phyloP scores from a whole-genome alignment of 2,329 filamentous ascomycete genomes.

The Botrytis byssoidea region DNA sequence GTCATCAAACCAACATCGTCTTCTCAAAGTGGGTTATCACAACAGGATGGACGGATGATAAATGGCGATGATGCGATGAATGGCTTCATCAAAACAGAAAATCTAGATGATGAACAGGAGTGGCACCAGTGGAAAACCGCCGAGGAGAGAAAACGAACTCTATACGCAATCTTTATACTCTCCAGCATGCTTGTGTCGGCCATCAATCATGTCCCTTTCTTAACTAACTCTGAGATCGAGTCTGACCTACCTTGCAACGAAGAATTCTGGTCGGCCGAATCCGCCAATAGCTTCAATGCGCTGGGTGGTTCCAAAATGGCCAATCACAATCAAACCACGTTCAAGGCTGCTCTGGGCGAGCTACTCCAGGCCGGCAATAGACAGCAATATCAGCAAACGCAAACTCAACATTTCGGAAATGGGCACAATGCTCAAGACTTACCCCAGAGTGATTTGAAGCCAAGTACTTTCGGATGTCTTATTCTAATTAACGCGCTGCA shows the following conservation, averaged over 20 bases:
- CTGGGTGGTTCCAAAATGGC: slow-evolving; percentile 70
- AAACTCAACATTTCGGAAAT: slow-evolving; percentile 47
- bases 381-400: slow-evolving; percentile 55
- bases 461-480: slow-evolving; percentile 89
- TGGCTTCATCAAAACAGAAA: slow-evolving; percentile 46
- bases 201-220: slow-evolving; percentile 86
- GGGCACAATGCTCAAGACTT: slow-evolving; percentile 48
- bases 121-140: slow-evolving; percentile 87
- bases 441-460: slow-evolving; percentile 63
- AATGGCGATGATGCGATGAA: slow-evolving; percentile 55
- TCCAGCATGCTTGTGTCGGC: slow-evolving; percentile 89
- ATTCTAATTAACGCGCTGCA: slow-evolving; percentile 92
- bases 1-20: slow-evolving; percentile 58
- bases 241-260: slow-evolving; percentile 92
- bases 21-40: slow-evolving; percentile 29
- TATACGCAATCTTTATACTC: slow-evolving; percentile 86
- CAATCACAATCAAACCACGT: slow-evolving; percentile 70
- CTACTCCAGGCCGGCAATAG: slow-evolving; percentile 74
- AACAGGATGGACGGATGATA: slow-evolving; percentile 46
- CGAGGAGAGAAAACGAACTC: slow-evolving; percentile 89
- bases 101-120: slow-evolving; percentile 61
- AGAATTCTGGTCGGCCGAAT: slow-evolving; percentile 82
- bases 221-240: slow-evolving; percentile 91
- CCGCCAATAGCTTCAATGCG: slow-evolving; percentile 74
- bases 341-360: slow-evolving; percentile 77